These are phyloP conservation scores for Mollisia scopiformis DNA, from an alignment of 2,329 filamentous ascomycete genomes.

Conservation along the genomic window DNA sequence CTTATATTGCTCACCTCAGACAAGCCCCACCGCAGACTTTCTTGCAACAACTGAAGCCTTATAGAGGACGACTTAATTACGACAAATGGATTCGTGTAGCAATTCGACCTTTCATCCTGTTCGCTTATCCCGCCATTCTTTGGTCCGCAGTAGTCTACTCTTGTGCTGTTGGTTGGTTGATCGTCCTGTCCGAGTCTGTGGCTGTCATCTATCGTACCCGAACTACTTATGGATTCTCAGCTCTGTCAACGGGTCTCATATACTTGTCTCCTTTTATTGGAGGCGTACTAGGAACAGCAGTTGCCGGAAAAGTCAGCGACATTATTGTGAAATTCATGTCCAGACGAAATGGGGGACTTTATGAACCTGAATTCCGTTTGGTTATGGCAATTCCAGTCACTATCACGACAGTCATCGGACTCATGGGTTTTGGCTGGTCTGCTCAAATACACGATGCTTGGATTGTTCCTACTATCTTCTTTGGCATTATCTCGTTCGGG, in stretches of 20 bases:
- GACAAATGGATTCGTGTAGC: conserved; percentile 83
- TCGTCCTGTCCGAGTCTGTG: conserved; percentile 89
- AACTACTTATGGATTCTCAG: conserved; percentile 76
- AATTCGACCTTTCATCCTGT: conserved; percentile 81
- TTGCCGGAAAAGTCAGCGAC: conserved; percentile 87
- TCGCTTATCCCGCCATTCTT: conserved; percentile 83
- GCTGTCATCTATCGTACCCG: conserved; percentile 75
- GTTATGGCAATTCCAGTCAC: conserved; percentile 85
- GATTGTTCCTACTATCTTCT: conserved; percentile 94
- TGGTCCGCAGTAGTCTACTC: conserved; percentile 88
- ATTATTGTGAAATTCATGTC: conserved; percentile 82
- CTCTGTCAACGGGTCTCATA: conserved; percentile 80
- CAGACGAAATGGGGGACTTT: conserved; percentile 85
- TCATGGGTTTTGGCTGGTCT: conserved; percentile 98
- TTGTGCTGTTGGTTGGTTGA: conserved; percentile 91
- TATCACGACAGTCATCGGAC: conserved; percentile 77
- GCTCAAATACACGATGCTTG: conserved; percentile 73
- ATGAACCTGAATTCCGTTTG: conserved; percentile 91
- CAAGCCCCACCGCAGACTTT: conserved; percentile 72
- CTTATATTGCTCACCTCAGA: conserved; percentile 73
- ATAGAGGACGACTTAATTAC: conserved; percentile 75
- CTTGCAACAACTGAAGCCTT: conserved; percentile 72
- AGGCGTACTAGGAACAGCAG: conserved; percentile 85
- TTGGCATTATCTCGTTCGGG: conserved; percentile 89
- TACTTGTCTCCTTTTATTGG: conserved; percentile 91